A percentile compares a stretch with the other conserved stretches of the same genome.
Conservation (phyloP, 108 stramenopile genomes). For the Cylindrotheca closterium region DNA sequence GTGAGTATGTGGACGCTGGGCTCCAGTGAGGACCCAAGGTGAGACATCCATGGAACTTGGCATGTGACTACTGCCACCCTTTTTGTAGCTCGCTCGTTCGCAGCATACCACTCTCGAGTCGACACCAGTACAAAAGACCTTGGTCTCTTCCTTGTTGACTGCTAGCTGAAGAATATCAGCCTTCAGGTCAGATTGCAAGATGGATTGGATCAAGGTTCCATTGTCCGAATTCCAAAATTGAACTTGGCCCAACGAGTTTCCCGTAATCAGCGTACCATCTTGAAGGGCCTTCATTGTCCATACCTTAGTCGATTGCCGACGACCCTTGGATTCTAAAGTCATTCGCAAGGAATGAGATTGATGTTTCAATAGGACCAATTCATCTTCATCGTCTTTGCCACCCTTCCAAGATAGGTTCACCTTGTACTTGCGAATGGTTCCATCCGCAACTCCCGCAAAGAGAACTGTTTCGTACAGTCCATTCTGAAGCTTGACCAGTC, state of each 20-base stretch:
- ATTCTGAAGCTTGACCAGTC: conserved; percentile 4
- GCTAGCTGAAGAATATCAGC: conserved; percentile 88
- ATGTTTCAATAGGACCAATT: conserved; percentile 13
- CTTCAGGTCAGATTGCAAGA: conserved; percentile 74
- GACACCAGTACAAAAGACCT: conserved; percentile 90
- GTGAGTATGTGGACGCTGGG: conserved; percentile 92
- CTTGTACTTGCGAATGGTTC: conserved; percentile 76
- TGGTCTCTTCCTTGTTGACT: conserved; percentile 67
- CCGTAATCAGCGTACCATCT: conserved; percentile 85
- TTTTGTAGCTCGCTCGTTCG: conserved; percentile 38
- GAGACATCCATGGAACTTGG: conserved; percentile 5
- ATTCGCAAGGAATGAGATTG: conserved; percentile 66
- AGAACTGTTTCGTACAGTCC: conserved; percentile 52
- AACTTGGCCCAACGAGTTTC: conserved; percentile 88
- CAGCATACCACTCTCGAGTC: conserved; percentile 89
- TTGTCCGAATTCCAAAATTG: conserved; percentile 89
- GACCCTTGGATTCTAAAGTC: conserved; percentile 80
- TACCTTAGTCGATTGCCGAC: conserved; percentile 70
- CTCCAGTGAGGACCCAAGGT: conserved; percentile 70
- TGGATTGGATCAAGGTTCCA: conserved; percentile 79
- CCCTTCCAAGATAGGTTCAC: background rate
- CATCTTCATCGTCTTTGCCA: conserved; percentile 5
- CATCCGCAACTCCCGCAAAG: conserved; percentile 91
- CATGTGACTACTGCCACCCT: background rate
- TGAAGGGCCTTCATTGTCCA: conserved; percentile 81